Evolutionary conservation across 139 green algal species (phyloP).

Genomic region (Edaphochlamys debaryana): DNA sequence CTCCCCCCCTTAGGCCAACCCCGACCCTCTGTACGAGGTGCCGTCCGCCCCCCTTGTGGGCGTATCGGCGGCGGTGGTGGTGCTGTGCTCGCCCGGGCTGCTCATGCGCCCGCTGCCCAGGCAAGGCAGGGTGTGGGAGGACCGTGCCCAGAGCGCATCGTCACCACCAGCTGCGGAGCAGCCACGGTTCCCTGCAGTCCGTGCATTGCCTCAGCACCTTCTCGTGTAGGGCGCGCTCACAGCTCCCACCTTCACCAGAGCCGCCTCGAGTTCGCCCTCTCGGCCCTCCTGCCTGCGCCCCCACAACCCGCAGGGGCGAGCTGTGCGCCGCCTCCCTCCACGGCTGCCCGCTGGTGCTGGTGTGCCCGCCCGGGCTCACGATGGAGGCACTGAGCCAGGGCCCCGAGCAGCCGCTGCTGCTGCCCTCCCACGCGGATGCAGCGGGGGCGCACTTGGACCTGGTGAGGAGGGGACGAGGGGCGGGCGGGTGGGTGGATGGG

Average conservation of each 20-base stretch:
- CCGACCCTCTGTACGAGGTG: conserved; percentile 9
- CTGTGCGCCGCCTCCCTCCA: conserved; percentile 18
- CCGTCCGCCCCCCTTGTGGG: conserved; percentile 39
- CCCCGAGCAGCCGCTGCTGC: conserved; percentile 1
- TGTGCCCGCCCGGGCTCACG: neutral
- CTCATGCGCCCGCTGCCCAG: neutral
- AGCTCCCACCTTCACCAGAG: too few species aligned
- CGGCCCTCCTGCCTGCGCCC: too few species aligned
- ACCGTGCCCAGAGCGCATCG: too few species aligned
- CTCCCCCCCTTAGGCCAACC: neutral
- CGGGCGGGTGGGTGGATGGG: too few species aligned
- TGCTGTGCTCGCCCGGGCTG: conserved; percentile 33
- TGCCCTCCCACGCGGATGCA: neutral
- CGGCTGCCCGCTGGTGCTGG: conserved; percentile 33
- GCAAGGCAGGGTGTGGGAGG: too few species aligned
- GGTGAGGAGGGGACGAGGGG: neutral
- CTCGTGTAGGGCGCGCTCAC: too few species aligned
- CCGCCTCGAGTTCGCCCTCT: too few species aligned
- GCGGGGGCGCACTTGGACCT: neutral
- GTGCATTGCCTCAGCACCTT: too few species aligned
- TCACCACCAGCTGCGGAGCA: too few species aligned
- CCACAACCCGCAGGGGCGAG: conserved; percentile 15
- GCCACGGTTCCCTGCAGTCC: too few species aligned
- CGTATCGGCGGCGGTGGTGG: conserved; percentile 28
- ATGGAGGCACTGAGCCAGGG: neutral